These are phyloP conservation scores for Grigorovia transvaalensis DNA, from an alignment of 805 yeast species.

Conservation along the genomic window DNA sequence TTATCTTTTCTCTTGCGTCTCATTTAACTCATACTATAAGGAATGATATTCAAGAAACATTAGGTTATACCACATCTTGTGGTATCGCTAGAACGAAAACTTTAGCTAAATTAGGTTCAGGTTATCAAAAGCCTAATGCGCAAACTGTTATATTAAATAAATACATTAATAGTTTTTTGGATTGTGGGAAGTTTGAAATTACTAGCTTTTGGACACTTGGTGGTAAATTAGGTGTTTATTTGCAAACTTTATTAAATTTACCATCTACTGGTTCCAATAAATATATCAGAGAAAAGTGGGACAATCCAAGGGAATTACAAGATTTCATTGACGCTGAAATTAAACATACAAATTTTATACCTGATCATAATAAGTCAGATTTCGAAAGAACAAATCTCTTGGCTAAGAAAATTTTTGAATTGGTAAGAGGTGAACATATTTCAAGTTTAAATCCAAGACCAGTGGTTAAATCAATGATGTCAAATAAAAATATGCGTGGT, in stretches of 20 bases:
- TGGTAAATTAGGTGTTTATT: slow-evolving; percentile 67
- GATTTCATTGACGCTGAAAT: slow-evolving; percentile 11
- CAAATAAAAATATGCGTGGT: slow-evolving; percentile 68
- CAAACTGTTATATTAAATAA: slow-evolving; percentile 62
- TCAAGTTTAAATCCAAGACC: slow-evolving; percentile 49
- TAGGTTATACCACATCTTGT: slow-evolving; percentile 83
- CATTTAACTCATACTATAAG: slow-evolving; percentile 47
- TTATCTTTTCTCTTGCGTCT: slow-evolving; percentile 58
- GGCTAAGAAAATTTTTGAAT: slow-evolving; percentile 45
- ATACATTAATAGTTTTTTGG: slow-evolving; percentile 43
- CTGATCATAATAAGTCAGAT: slow-evolving; percentile 6
- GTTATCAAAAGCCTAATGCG: slow-evolving; percentile 71
- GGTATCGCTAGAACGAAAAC: slow-evolving; percentile 73
- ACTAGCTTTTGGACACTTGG: slow-evolving; percentile 86
- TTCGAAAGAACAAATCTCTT: slow-evolving; percentile 36
- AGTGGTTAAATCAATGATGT: slow-evolving; percentile 75
- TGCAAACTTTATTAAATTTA: slow-evolving; percentile 39
- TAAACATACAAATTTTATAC: slow-evolving; percentile 1
- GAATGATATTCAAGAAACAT: slow-evolving; percentile 35
- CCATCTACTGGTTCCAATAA: slow-evolving; percentile 41
- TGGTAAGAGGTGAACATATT: slow-evolving; percentile 54
- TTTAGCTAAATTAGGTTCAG: slow-evolving; percentile 80
- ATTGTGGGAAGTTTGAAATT: slow-evolving; percentile 41
- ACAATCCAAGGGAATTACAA: slow-evolving; percentile 29
- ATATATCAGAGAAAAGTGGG: slow-evolving; percentile 41